Evolutionary conservation across 1,139 yeast genomes (phyloP).

Genomic region (Blastobotrys serpentis): DNA sequence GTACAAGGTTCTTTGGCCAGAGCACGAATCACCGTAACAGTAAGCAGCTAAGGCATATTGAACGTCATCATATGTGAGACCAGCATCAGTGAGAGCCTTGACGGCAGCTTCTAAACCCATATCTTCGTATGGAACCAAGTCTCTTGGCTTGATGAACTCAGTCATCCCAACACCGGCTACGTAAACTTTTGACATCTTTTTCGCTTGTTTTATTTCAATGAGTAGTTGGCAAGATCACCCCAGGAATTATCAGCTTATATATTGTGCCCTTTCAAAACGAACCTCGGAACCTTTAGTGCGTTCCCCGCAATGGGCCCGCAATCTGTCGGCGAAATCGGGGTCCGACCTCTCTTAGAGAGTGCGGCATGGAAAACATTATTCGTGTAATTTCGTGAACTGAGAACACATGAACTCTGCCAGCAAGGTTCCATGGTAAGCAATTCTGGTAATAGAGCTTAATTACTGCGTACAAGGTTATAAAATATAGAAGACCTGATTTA

Average conservation of each 20-base stretch:
- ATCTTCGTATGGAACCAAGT: conserved; percentile 32
- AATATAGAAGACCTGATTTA: too few relatives aligned
- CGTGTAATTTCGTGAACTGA: too few relatives aligned
- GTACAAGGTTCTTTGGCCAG: conserved; percentile 35
- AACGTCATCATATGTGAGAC: conserved; percentile 34
- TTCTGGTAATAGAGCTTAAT: too few relatives aligned
- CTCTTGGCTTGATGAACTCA: conserved; percentile 34
- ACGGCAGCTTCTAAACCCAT: conserved; percentile 36
- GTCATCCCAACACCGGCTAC: conserved; percentile 38
- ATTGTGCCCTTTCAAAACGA: background rate
- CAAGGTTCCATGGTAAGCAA: too few relatives aligned
- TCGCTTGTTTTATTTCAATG: background rate
- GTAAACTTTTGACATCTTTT: conserved; percentile 18
- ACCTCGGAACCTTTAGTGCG: background rate
- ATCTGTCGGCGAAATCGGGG: too few relatives aligned
- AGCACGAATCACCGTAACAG: conserved; percentile 36
- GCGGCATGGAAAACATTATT: too few relatives aligned
- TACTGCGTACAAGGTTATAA: too few relatives aligned
- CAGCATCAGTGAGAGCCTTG: conserved; percentile 35
- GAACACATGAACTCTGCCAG: too few relatives aligned
- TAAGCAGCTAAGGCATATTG: conserved; percentile 33
- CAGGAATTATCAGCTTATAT: too few relatives aligned
- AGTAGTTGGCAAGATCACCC: too few relatives aligned
- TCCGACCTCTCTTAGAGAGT: too few relatives aligned
- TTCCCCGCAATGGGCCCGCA: background rate